These are phyloP conservation scores for Musa beccarii DNA, from an alignment of 176 grass and related monocot species.

Conservation along the genomic window DNA sequence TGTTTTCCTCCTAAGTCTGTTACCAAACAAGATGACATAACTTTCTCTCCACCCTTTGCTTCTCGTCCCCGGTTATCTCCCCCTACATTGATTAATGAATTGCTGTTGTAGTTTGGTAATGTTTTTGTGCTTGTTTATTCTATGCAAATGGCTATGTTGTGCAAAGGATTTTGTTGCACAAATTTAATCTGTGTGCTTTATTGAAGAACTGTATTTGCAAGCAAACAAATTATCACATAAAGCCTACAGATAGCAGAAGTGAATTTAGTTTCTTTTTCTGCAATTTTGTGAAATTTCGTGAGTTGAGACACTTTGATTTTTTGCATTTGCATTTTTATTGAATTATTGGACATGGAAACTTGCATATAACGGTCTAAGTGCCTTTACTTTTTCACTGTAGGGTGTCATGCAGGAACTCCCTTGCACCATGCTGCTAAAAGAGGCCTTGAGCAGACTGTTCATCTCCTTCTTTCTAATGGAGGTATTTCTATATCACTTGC, in stretches of 20 bases:
- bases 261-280: background rate
- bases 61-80: background rate
- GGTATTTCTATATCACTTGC: conserved; percentile 29
- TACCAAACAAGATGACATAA: background rate
- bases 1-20: background rate
- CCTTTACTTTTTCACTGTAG: conserved; percentile 24
- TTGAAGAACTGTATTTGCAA: no score
- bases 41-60: no score
- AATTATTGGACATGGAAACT: background rate
- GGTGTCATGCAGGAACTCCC: conserved; percentile 64
- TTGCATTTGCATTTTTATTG: background rate
- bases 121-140: no score
- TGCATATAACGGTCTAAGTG: background rate
- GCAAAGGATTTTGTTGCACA: no score
- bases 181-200: no score
- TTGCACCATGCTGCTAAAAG: conserved; percentile 98
- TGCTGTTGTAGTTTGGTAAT: no score
- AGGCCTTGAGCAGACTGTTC: conserved; percentile 57
- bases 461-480: conserved; percentile 81
- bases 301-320: background rate
- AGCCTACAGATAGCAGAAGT: no score
- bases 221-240: no score
- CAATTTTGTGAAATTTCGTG: background rate
- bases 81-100: no score
- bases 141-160: no score